Evolutionary conservation across 495 filamentous ascomycete genomes (phyloP), one percentile per base, ranked within the genome.

Genomic region (Monascus purpureus): DNA sequence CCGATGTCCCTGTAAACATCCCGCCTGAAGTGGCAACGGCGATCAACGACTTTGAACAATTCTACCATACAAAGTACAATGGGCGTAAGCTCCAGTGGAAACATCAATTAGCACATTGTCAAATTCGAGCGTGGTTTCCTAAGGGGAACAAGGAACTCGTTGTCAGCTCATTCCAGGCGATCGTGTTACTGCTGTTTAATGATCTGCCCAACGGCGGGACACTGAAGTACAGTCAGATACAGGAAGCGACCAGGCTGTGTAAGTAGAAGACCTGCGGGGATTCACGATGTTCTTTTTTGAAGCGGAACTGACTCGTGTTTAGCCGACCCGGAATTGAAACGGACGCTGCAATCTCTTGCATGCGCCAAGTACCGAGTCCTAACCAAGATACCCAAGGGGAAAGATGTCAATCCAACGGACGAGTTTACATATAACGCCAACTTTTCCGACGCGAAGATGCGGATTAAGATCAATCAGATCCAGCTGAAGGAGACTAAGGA

Each of bases 401-500:
- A 74, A 25, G 85, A 95, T 0, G 77, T 99, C 31, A 65, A 68
- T 31, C 41, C 55, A 1, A 80, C 68, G 3, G 90, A 99, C 50
- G 72, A 70, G 8, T 99, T 99, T 46, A 64, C 65, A 0, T 70
- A 90, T 38, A 96, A 96, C 55, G 40, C 62, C 16, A 49, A 43
- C 12, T 99, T 99, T 55, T 57, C 57, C 12, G 78, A 93, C 41
- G 67, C 69, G 17, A 93, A 93, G 56, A 82, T 78, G 57, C 77
- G 85, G 35, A 77, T 99, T 57, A 96, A 99, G 63, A 94, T 96
- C 65, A 97, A 96, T 57, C 83, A 92, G 55, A 84, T 99, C 37
- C 92, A 99, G 56, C 68, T 95, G 29, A 88, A 87, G 52, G 92
- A 96, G 59, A 96, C 92, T 6, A 73, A 71, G 37, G 65, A 80